Conservation (phyloP, 805 yeast genomes). For the Ogataea nitratoaversa region DNA sequence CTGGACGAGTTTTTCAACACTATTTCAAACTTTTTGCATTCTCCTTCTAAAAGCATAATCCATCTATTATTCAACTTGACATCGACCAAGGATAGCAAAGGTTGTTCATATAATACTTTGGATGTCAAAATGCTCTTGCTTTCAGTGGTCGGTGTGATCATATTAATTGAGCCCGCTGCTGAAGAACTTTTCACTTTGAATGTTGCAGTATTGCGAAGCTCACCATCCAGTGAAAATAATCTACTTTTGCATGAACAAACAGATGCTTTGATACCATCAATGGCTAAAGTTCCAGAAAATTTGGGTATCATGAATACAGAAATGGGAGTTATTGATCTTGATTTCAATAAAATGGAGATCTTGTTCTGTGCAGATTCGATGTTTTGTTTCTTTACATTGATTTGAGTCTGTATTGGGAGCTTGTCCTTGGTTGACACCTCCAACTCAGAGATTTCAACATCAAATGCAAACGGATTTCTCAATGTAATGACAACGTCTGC, state of each 20-base stretch:
- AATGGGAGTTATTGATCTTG: constrained; percentile 36
- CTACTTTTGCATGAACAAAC: constrained; percentile 48
- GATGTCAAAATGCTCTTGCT: constrained; percentile 30
- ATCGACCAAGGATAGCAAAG: constrained; percentile 50
- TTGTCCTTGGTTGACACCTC: constrained; percentile 30
- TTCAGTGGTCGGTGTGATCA: not conserved
- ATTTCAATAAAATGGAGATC: constrained; percentile 29
- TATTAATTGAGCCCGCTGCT: constrained; percentile 4
- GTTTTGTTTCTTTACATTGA: constrained; percentile 16
- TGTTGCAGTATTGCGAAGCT: not conserved
- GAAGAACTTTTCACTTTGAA: constrained; percentile 7
- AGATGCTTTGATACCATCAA: constrained; percentile 48
- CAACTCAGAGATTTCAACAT: constrained; percentile 53
- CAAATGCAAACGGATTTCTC: constrained; percentile 80
- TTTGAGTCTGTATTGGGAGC: constrained; percentile 25
- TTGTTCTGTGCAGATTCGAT: constrained; percentile 12
- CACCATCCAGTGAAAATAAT: constrained; percentile 28
- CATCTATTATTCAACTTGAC: constrained; percentile 57
- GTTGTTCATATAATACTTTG: constrained; percentile 43
- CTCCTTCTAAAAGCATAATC: constrained; percentile 80
- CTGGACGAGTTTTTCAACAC: constrained; percentile 54
- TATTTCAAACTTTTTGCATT: constrained; percentile 47
- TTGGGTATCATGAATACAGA: constrained; percentile 45
- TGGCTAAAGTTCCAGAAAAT: constrained; percentile 42
- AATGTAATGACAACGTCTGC: constrained; percentile 52